These are phyloP conservation scores for Beauveria australis DNA, from an alignment of 2,329 filamentous ascomycete species.

Conservation along the genomic window DNA sequence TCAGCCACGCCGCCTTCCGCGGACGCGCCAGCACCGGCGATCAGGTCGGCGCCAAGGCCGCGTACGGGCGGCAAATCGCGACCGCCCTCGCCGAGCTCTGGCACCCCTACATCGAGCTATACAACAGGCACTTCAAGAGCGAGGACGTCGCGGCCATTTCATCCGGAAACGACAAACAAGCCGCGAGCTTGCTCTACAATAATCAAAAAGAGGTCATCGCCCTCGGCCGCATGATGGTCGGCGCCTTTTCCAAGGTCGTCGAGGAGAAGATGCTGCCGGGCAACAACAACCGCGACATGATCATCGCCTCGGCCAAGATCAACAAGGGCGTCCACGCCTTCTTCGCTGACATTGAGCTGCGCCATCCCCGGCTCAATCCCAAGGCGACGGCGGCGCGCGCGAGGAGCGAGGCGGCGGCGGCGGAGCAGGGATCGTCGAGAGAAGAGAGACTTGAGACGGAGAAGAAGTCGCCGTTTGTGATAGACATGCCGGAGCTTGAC, in stretches of 20 bases:
- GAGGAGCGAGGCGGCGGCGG: conserved; percentile 4
- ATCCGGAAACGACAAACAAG: conserved; percentile 13
- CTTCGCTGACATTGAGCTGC: conserved; percentile 25
- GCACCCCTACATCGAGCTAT: conserved; percentile 35
- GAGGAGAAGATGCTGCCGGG: conserved; percentile 31
- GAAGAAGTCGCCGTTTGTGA: not conserved
- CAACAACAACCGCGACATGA: conserved; percentile 25
- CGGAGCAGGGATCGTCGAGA: conserved; percentile 8
- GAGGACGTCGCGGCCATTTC: conserved; percentile 16
- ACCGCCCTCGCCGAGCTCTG: conserved; percentile 43
- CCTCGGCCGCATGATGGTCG: conserved; percentile 37
- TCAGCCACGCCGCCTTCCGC: conserved; percentile 34
- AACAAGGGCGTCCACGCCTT: conserved; percentile 30
- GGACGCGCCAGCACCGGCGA: conserved; percentile 22
- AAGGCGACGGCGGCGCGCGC: conserved; percentile 14
- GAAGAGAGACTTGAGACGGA: conserved; percentile 10
- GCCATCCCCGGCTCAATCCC: conserved; percentile 22
- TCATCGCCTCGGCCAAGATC: conserved; percentile 25
- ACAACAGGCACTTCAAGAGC: conserved; percentile 28
- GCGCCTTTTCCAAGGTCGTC: conserved; percentile 35
- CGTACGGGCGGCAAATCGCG: conserved; percentile 42
- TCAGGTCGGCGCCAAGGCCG: conserved; percentile 28
- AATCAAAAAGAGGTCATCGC: conserved; percentile 34
- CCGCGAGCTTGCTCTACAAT: conserved; percentile 22
- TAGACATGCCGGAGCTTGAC: conserved; percentile 3